Evolutionary conservation across 495 filamentous ascomycete genomes (phyloP).

Genomic region (Xylaria curta): DNA sequence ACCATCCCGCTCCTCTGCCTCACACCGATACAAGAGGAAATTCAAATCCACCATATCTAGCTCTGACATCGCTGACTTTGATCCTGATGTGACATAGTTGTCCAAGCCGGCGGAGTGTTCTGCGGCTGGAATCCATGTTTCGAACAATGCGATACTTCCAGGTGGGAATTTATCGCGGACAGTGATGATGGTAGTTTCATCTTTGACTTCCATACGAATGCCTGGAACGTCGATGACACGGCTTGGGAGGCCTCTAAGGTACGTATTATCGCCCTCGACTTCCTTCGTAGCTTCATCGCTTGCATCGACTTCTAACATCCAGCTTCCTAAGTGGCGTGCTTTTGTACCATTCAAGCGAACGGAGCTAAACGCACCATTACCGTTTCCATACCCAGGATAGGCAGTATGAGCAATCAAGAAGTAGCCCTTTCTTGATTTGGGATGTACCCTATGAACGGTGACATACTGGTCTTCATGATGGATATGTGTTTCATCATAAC

Average conservation of each 20-base stretch:
- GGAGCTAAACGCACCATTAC: conserved; percentile 75
- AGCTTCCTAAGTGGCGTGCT: conserved; percentile 83
- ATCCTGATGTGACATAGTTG: conserved; percentile 80
- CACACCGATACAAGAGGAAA: conserved; percentile 88
- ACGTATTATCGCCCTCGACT: conserved; percentile 69
- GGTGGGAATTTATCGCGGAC: conserved; percentile 85
- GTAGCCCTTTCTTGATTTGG: conserved; percentile 85
- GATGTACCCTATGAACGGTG: conserved; percentile 94
- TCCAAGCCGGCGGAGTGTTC: conserved; percentile 83
- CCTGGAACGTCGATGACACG: conserved; percentile 74
- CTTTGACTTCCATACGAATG: conserved; percentile 69
- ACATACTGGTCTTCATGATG: conserved; percentile 96
- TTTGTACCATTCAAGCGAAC: conserved; percentile 75
- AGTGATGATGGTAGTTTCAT: conserved; percentile 75
- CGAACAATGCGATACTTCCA: conserved; percentile 91
- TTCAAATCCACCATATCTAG: conserved; percentile 84
- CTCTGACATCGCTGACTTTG: conserved; percentile 76
- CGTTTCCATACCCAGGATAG: conserved; percentile 84
- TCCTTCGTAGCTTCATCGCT: conserved; percentile 67
- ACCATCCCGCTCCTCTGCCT: conserved; percentile 86
- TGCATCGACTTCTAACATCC: conserved; percentile 83
- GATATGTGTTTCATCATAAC: conserved; percentile 93
- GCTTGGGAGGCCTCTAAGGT: conserved; percentile 81
- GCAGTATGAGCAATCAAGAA: conserved; percentile 96
- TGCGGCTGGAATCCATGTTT: conserved; percentile 89